These are phyloP conservation scores for Trypanosoma boissoni DNA, from an alignment of 208 protist genomes.

Conservation along the genomic window DNA sequence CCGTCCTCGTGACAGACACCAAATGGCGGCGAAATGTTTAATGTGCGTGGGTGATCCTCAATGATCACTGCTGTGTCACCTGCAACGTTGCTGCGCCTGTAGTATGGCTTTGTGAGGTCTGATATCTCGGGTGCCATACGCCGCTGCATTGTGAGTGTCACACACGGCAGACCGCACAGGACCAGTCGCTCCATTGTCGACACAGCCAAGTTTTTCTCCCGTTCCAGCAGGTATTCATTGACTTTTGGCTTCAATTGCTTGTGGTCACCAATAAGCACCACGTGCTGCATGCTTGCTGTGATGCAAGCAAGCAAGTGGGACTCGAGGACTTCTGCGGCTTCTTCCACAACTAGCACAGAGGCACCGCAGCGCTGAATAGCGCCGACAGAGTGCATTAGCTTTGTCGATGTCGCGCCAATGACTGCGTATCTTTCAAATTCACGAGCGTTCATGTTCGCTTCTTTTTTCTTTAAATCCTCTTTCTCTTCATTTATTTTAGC, in stretches of 20 bases:
- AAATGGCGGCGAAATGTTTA: neutral
- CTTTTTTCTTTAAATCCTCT: slow-evolving; percentile 4
- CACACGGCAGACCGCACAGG: slow-evolving; percentile 24
- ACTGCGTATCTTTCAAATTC: slow-evolving; percentile 13
- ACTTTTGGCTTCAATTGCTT: slow-evolving; percentile 39
- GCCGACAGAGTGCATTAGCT: slow-evolving; percentile 23
- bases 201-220: slow-evolving; percentile 22
- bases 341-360: slow-evolving; percentile 59
- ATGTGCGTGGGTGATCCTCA: slow-evolving; percentile 22
- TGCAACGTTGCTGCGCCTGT: slow-evolving; percentile 6
- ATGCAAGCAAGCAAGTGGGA: slow-evolving; percentile 36
- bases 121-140: slow-evolving; percentile 37
- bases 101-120: slow-evolving; percentile 30
- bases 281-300: slow-evolving; percentile 23
- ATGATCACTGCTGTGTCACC: slow-evolving; percentile 18
- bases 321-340: slow-evolving; percentile 62
- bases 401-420: slow-evolving; percentile 55
- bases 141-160: slow-evolving; percentile 37
- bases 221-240: slow-evolving; percentile 26
- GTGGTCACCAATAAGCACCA: slow-evolving; percentile 46
- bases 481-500: neutral
- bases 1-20: neutral
- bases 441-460: neutral
- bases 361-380: slow-evolving; percentile 19
- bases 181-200: slow-evolving; percentile 42